Evolutionary conservation across 2,329 filamentous ascomycete genomes (phyloP).

Genomic region (Fusarium sp.): DNA sequence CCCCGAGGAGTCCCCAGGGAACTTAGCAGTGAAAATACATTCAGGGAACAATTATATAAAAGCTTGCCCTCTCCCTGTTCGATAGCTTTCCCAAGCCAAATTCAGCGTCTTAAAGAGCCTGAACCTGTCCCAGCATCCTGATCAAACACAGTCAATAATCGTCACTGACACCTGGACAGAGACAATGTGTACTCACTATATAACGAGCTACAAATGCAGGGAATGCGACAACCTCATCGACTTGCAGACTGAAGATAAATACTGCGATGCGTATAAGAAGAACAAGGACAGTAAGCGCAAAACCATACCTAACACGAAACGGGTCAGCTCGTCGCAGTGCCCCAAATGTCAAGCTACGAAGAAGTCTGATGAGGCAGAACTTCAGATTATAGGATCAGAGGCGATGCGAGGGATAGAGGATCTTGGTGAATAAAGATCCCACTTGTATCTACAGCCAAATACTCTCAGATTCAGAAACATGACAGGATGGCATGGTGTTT

Average conservation of each 20-base stretch:
- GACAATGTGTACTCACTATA: background rate
- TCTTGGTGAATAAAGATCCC: background rate
- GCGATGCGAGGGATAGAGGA: background rate
- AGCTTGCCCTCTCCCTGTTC: background rate
- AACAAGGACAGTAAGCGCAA: background rate
- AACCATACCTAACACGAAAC: background rate
- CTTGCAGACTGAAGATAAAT: background rate
- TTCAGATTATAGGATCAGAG: background rate
- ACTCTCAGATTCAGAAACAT: background rate
- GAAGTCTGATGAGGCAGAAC: background rate
- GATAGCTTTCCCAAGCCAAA: background rate
- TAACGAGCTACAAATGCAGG: background rate
- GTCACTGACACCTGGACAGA: background rate
- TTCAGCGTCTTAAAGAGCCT: background rate
- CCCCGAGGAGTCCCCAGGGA: too few relatives aligned
- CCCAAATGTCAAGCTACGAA: background rate
- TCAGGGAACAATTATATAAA: background rate
- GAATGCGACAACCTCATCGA: background rate
- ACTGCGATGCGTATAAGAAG: background rate
- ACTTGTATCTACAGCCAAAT: background rate
- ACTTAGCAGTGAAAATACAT: background rate
- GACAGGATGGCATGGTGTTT: background rate
- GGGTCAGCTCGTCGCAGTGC: background rate
- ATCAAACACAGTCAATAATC: background rate
- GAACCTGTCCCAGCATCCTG: background rate